phyloP scores from a whole-genome alignment of 202 grass and related monocot genomes.

The Saccharum hybrid region DNA sequence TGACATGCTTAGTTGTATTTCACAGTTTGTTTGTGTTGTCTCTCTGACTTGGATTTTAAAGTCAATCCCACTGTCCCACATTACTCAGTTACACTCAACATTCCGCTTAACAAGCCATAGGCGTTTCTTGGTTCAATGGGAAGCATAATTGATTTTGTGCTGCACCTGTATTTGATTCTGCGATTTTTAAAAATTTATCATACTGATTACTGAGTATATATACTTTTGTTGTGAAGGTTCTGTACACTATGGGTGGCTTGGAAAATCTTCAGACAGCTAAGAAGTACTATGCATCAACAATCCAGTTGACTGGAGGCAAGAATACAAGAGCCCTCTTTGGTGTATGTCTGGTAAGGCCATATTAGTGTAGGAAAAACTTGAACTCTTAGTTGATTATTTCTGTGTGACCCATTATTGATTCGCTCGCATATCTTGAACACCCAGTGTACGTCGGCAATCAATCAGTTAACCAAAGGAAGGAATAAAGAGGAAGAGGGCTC shows the following conservation, averaged over 20 bases:
- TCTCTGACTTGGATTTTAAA: constrained; percentile 15
- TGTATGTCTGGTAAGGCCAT: constrained; percentile 75
- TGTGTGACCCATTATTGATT: constrained; percentile 24
- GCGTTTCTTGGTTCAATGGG: not conserved
- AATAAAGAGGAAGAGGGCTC: constrained; percentile 82
- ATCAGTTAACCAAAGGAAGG: constrained; percentile 75
- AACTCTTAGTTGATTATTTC: constrained; percentile 11
- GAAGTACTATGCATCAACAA: constrained; percentile 81
- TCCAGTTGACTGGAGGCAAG: constrained; percentile 87
- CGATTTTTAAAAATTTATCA: not conserved
- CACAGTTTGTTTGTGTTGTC: constrained; percentile 19
- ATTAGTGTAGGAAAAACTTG: not conserved
- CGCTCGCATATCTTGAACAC: constrained; percentile 22
- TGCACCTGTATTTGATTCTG: not conserved
- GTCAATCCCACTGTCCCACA: not conserved
- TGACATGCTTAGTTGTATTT: constrained; percentile 21
- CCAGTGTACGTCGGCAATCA: constrained; percentile 85
- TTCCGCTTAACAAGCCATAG: not conserved
- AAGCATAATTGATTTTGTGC: constrained; percentile 24
- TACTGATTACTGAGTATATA: constrained; percentile 8
- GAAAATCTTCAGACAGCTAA: constrained; percentile 96
- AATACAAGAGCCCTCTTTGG: constrained; percentile 92
- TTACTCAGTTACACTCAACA: not conserved
- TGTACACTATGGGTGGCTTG: constrained; percentile 92
- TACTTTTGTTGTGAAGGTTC: constrained; percentile 56